A percentile compares a stretch with the other conserved stretches of the same genome.
phyloP scores from a whole-genome alignment of 495 filamentous ascomycete species.

The Daldinia bambusicola region DNA sequence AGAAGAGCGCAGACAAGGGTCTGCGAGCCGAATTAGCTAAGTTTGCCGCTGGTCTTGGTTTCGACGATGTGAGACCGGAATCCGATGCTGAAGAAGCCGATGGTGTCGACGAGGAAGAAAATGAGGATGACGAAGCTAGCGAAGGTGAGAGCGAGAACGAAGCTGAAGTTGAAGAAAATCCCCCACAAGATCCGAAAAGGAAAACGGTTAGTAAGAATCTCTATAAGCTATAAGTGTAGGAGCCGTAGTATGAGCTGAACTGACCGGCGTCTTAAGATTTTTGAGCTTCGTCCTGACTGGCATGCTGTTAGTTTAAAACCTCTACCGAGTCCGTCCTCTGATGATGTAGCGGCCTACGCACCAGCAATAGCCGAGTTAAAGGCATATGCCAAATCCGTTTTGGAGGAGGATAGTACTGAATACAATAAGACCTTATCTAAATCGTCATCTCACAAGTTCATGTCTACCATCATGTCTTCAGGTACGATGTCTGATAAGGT shows the following conservation, averaged over 20 bases:
- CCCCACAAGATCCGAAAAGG: constrained; percentile 42
- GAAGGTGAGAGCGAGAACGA: constrained; percentile 45
- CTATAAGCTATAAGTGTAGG: constrained; percentile 11
- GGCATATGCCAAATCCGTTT: constrained; percentile 74
- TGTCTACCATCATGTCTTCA: constrained; percentile 94
- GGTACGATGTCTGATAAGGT: constrained; percentile 97
- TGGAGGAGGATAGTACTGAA: constrained; percentile 75
- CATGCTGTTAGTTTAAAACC: constrained; percentile 72
- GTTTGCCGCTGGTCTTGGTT: constrained; percentile 59
- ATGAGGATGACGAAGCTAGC: constrained; percentile 40
- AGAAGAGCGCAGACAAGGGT: constrained; percentile 49
- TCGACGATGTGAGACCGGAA: constrained; percentile 52
- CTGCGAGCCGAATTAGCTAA: constrained; percentile 56
- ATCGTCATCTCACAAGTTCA: constrained; percentile 90
- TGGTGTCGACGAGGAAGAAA: constrained; percentile 40
- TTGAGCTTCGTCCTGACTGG: constrained; percentile 87
- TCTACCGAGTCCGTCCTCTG: constrained; percentile 59
- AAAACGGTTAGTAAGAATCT: constrained; percentile 57
- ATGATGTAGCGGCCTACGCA: constrained; percentile 61
- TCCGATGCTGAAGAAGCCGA: constrained; percentile 43
- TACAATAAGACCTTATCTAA: constrained; percentile 65
- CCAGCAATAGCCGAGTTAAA: constrained; percentile 77
- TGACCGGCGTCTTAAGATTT: constrained; percentile 62
- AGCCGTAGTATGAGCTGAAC: constrained; percentile 21
- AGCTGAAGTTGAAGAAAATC: constrained; percentile 36